Percentiles rank a stretch among this genome's conserved stretches.
These are phyloP conservation scores for Citrus unshiu DNA, from an alignment of 345 rosid genomes.

Conservation along the genomic window DNA sequence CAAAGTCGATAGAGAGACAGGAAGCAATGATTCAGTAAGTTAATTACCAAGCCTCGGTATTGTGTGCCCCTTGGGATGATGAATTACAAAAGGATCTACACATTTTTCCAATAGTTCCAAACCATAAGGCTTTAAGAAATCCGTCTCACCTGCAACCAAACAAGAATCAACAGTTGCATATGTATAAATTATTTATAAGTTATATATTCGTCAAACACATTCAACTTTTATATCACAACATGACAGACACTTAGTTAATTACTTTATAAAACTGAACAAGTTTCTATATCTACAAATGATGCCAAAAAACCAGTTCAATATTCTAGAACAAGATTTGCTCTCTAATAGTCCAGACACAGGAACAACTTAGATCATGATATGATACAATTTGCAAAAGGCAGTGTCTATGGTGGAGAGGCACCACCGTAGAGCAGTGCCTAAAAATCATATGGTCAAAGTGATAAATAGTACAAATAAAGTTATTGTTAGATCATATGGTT, in stretches of 20 bases:
- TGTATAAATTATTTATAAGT: no score
- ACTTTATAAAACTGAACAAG: neutral
- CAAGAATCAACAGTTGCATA: neutral
- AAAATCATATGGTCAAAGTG: no score
- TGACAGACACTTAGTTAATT: no score
- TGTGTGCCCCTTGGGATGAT: conserved; percentile 96
- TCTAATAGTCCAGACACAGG: no score
- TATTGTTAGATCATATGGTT: no score
- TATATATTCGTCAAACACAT: no score
- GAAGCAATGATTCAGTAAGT: neutral
- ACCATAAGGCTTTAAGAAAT: conserved; percentile 75
- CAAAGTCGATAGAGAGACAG: neutral
- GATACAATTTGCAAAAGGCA: neutral
- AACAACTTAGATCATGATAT: neutral
- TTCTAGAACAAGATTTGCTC: no score
- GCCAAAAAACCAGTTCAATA: neutral
- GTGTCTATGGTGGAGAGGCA: no score
- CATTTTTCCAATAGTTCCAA: conserved; percentile 44
- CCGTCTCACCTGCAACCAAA: conserved; percentile 65
- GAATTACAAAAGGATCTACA: conserved; percentile 52
- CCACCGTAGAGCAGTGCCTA: no score
- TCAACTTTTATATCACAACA: no score
- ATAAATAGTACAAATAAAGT: no score
- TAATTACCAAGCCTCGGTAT: conserved; percentile 76
- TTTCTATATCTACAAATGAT: neutral